Percentiles rank a stretch among this genome's conserved stretches.
phyloP scores from a whole-genome alignment of 164 flowering plant genomes.

The Taxillus chinensis region DNA sequence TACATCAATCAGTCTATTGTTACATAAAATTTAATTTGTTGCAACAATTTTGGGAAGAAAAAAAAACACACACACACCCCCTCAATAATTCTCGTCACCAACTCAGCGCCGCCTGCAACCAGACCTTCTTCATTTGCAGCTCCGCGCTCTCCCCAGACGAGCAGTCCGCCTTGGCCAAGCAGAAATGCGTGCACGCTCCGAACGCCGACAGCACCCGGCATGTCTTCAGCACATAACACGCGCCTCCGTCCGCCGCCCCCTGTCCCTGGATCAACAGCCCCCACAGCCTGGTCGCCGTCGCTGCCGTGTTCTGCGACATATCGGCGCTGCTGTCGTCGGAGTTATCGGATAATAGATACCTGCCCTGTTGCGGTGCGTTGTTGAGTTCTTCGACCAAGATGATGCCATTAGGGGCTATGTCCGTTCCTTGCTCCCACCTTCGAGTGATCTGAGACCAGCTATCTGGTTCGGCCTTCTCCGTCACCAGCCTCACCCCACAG shows the following conservation, averaged over 20 bases:
- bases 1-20: too few relatives aligned
- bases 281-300: neutral
- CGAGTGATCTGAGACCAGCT: neutral
- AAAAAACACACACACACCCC: too few relatives aligned
- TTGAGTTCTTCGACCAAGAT: neutral
- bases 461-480: neutral
- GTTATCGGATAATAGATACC: neutral
- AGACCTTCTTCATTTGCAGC: neutral
- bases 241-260: neutral
- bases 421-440: neutral
- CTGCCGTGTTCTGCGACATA: too few relatives aligned
- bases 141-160: neutral
- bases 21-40: too few relatives aligned
- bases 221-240: neutral
- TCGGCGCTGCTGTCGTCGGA: neutral
- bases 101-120: neutral
- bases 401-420: neutral
- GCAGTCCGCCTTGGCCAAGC: neutral
- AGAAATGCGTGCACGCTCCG: neutral
- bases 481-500: neutral
- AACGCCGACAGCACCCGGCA: neutral
- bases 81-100: too few relatives aligned
- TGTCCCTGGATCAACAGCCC: neutral
- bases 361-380: too few relatives aligned
- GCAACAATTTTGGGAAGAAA: too few relatives aligned